Evolutionary conservation across 2,329 filamentous ascomycete species (phyloP), one percentile per base, ranked within the genome.

Genomic region (Exophiala xenobiotica): DNA sequence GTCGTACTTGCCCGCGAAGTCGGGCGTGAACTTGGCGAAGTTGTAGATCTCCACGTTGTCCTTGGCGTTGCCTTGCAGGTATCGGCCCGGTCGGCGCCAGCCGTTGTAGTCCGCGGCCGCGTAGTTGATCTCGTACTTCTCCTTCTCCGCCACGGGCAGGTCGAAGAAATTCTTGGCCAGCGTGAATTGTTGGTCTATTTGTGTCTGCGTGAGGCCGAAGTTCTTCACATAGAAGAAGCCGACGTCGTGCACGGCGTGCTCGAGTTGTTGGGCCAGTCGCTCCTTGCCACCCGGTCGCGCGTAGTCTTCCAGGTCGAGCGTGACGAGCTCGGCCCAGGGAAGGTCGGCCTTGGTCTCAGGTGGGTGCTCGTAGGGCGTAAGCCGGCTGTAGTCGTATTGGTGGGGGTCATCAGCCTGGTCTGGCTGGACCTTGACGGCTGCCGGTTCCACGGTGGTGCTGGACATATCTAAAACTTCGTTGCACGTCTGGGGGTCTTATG

Each of bases 161-260:
- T 76, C 63, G 62, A 82, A 82, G 56, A 84, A 73, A 27, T 76
- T 68, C 54, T 78, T 78, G 1, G 75, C 80, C 5, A 85, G 74
- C 3, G 80, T 78, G 58, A 82, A 84, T 58, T 85, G 81, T 0
- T 71, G 67, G 56, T 84, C 75, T 2, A 85, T 73, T 63, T 81
- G 67, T 27, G 80, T 77, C 61, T 82, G 77, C 0, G 67, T 69
- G 1, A 85, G 67, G 12, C 79, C 80, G 54, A 78, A 82, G 65
- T 83, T 82, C 56, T 74, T 77, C 22, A 84, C 75, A 56, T 83
- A 83, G 69, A 84, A 84, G 69, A 84, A 80, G 0, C 80, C 78
- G 35, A 74, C 69, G 24, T 72, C 68, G 42, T 74, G 70, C 6
- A 77, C 74, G 2, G 78, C 78, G 24, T 80, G 72, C 37, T 76